Evolutionary conservation across 768 basidiomycete species (phyloP).

Genomic region (Chalciporus sphaerocephalus): DNA sequence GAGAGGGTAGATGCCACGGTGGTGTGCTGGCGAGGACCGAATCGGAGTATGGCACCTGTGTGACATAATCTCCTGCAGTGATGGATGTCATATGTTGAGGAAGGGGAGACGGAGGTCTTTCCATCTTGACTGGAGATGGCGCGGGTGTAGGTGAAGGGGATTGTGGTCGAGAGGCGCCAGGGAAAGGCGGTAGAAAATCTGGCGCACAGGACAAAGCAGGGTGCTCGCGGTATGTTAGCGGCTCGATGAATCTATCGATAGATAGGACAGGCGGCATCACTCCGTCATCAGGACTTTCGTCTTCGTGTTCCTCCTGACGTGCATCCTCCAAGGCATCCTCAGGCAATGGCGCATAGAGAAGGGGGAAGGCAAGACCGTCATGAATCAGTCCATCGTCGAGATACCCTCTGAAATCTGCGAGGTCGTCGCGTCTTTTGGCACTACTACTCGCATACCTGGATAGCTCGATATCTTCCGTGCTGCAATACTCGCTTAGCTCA

Average conservation of each 20-base stretch:
- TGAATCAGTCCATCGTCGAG: constrained; percentile 56
- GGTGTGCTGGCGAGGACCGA: constrained; percentile 63
- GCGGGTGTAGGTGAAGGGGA: constrained; percentile 39
- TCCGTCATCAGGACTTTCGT: constrained; percentile 28
- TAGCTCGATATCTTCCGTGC: constrained; percentile 65
- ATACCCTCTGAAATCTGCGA: constrained; percentile 67
- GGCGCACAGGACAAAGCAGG: constrained; percentile 30
- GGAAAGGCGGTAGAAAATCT: constrained; percentile 35
- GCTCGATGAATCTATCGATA: constrained; percentile 23
- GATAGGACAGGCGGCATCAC: constrained; percentile 2
- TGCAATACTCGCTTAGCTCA: constrained; percentile 63
- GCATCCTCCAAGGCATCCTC: constrained; percentile 20
- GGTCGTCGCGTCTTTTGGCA: constrained; percentile 62
- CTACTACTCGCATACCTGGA: constrained; percentile 63
- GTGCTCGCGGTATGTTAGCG: constrained; percentile 30
- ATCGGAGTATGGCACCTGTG: constrained; percentile 69
- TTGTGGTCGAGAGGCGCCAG: constrained; percentile 24
- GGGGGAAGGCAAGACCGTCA: constrained; percentile 50
- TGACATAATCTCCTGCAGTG: constrained; percentile 61
- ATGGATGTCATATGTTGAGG: constrained; percentile 40
- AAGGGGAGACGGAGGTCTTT: constrained; percentile 37
- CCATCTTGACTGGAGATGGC: constrained; percentile 27
- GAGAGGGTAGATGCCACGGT: constrained; percentile 65
- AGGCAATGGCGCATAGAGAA: constrained; percentile 42
- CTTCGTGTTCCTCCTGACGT: constrained; percentile 31